phyloP scores from a whole-genome alignment of 257 asterid species.

The Primulina eburnea region DNA sequence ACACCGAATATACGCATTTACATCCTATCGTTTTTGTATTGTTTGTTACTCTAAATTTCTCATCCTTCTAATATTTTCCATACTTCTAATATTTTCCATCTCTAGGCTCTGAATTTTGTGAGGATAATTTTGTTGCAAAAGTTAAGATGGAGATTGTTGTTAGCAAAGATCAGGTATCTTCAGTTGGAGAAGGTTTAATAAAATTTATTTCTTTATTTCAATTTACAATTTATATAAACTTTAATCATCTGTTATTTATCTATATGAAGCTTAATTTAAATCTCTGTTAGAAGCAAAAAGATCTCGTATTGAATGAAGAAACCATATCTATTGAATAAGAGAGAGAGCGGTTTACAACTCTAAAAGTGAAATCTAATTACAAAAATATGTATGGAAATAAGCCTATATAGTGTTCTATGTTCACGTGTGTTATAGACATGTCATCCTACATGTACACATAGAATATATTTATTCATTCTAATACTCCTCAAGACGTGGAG shows the following conservation, averaged over 20 bases:
- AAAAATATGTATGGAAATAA: too few species aligned
- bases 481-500: too few species aligned
- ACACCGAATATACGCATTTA: neutral
- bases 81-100: slow-evolving; percentile 20
- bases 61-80: slow-evolving; percentile 20
- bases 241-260: slow-evolving; percentile 13
- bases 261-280: neutral
- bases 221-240: neutral
- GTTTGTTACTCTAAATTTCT: neutral
- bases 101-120: slow-evolving; percentile 90
- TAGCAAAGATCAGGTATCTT: slow-evolving; percentile 77
- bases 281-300: too few species aligned
- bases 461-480: too few species aligned
- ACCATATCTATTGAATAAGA: too few species aligned
- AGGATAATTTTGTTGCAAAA: slow-evolving; percentile 77
- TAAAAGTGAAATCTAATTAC: too few species aligned
- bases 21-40: neutral
- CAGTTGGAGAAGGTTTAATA: too few species aligned
- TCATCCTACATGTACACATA: too few species aligned
- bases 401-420: too few species aligned
- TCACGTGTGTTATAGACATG: too few species aligned
- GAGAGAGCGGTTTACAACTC: too few species aligned
- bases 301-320: too few species aligned
- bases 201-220: neutral
- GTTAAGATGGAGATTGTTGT: slow-evolving; percentile 96